Evolutionary conservation across 169 alveolate species (phyloP), one percentile per base, ranked within the genome.

Genomic region (Plasmodium falciparum): DNA sequence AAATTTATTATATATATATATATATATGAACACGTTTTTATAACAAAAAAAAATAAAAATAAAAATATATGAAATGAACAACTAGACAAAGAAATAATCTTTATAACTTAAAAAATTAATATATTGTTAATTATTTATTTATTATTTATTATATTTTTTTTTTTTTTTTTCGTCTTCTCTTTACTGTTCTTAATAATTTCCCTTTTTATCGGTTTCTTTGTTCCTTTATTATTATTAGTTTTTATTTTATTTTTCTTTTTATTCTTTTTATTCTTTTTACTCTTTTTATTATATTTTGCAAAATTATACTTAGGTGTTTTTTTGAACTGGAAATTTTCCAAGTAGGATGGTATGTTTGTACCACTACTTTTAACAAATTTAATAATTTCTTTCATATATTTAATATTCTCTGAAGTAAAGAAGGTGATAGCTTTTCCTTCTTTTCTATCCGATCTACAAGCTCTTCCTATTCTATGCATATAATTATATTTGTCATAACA

Each of bases 391-490:
- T 70, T 83, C 91, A 83, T 83, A 29, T 83, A 61, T 47, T 24
- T 52, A 12, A 83, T 63, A 49, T 83, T 63, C 24, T 83, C 66
- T n/a, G 54, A 24, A 3, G 73, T 70, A 56, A 69, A 83, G 33
- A 83, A 50, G 6, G 91, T 83, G 9, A 83, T 83, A 12, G 91
- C 91, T 15, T 71, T 83, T 8, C 91, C 97, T 13, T 99, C 99
- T 65, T 92, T 91, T 43, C 93, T 95, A 3, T 99, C 99, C 0
- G 99, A 99, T 56, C 99, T 93, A 24, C 99, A 99, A 6, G 99
- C 97, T 75, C 99, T 95, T 1, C 99, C 99, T 13, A 98, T 97
- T 78, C 99, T 95, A 93, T 99, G 99, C 45, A 99, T 98, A 91
- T 99, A 99, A 76, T 94, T 96, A 49, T 97, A 96, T 26, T 97